These are phyloP conservation scores for Endoconidiophora laricicola DNA, from an alignment of 2,329 filamentous ascomycete genomes.

Conservation along the genomic window DNA sequence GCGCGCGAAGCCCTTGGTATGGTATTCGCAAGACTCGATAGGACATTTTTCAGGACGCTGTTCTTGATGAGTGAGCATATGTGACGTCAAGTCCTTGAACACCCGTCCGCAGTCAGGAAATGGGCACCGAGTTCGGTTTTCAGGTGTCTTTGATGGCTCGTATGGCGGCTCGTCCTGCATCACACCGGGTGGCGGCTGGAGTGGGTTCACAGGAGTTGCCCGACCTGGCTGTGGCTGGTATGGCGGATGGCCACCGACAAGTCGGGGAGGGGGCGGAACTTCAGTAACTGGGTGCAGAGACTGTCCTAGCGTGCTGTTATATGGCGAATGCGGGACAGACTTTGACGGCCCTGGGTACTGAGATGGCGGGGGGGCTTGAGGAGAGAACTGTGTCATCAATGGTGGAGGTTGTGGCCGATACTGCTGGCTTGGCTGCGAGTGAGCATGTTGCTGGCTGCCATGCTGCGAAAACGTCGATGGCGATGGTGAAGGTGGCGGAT, in stretches of 20 bases:
- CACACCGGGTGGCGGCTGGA: slow-evolving; percentile 5
- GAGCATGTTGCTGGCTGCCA: neutral
- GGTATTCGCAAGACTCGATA: slow-evolving; percentile 83
- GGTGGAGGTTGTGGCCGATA: slow-evolving; percentile 6
- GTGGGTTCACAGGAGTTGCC: neutral
- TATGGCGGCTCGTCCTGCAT: slow-evolving; percentile 4
- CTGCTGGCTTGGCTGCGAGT: neutral
- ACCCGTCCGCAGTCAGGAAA: slow-evolving; percentile 41
- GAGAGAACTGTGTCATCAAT: slow-evolving; percentile 2
- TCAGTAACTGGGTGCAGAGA: neutral
- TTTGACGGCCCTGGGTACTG: neutral
- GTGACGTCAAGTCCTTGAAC: slow-evolving; percentile 56
- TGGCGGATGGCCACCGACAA: neutral
- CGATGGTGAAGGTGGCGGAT: neutral
- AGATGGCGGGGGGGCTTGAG: neutral
- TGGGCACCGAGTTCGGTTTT: slow-evolving; percentile 34
- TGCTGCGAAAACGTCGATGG: neutral
- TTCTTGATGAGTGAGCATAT: slow-evolving; percentile 91
- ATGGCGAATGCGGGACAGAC: slow-evolving; percentile 5
- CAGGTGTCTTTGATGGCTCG: slow-evolving; percentile 18
- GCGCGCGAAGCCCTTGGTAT: slow-evolving; percentile 81
- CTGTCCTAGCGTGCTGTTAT: neutral
- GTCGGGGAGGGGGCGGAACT: neutral
- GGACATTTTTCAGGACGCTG: slow-evolving; percentile 94
- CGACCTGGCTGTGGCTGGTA: slow-evolving; percentile 7